Evolutionary conservation across 2,329 filamentous ascomycete species (phyloP).

Genomic region (Ceratocystiopsis sp.): DNA sequence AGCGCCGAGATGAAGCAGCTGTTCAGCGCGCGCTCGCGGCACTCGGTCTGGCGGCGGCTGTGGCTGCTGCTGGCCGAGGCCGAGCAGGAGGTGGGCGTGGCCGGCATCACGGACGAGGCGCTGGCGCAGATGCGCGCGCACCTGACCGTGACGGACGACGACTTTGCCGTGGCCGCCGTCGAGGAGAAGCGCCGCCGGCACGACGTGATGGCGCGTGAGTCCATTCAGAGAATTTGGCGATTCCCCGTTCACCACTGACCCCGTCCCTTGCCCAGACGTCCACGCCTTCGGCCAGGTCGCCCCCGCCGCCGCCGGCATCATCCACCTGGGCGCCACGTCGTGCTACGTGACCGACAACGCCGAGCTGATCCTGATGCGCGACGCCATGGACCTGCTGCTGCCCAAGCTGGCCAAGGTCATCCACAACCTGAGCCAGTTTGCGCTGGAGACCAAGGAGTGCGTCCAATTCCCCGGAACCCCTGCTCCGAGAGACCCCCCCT

Average conservation of each 20-base stretch:
- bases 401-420: slow-evolving; percentile 68
- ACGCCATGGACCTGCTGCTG: slow-evolving; percentile 59
- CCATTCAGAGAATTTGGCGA: too few relatives aligned
- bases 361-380: slow-evolving; percentile 57
- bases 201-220: slow-evolving; percentile 14
- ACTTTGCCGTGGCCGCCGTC: slow-evolving; percentile 55
- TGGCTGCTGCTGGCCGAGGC: slow-evolving; percentile 75
- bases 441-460: slow-evolving; percentile 28
- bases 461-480: too few relatives aligned
- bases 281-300: slow-evolving; percentile 58
- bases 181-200: slow-evolving; percentile 62
- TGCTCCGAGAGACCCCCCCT: too few relatives aligned
- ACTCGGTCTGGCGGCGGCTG: slow-evolving; percentile 66
- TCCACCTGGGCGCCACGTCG: slow-evolving; percentile 53
- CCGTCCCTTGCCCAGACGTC: slow-evolving; percentile 31
- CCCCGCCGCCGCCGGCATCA: slow-evolving; percentile 64
- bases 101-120: slow-evolving; percentile 53
- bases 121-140: slow-evolving; percentile 62
- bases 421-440: slow-evolving; percentile 55
- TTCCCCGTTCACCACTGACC: too few relatives aligned
- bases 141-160: slow-evolving; percentile 23
- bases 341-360: slow-evolving; percentile 45
- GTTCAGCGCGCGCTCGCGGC: slow-evolving; percentile 60
- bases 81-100: slow-evolving; percentile 64
- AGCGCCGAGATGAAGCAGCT: slow-evolving; percentile 60